A percentile compares a stretch with the other conserved stretches of the same genome.
These are phyloP conservation scores for Penicillium aurantiogriseum DNA, from an alignment of 2,329 filamentous ascomycete species.

Conservation along the genomic window DNA sequence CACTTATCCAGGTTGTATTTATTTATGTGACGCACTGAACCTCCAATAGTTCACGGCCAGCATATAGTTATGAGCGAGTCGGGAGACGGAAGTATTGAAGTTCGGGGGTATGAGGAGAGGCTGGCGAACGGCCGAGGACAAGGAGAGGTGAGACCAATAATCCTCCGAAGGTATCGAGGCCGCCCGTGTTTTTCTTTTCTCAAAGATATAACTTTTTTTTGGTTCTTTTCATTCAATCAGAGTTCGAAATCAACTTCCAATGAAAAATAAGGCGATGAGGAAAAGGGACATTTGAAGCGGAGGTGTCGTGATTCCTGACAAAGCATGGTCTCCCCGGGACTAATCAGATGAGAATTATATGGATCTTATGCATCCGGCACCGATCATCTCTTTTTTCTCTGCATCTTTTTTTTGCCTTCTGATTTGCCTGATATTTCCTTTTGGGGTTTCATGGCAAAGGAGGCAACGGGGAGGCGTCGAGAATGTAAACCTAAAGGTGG, in stretches of 20 bases:
- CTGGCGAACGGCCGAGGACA: slow-evolving; percentile 15
- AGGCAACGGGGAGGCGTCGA: slow-evolving; percentile 11
- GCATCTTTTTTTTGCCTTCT: background rate
- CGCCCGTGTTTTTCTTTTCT: background rate
- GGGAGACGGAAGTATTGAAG: slow-evolving; percentile 1
- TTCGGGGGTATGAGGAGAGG: slow-evolving; percentile 2
- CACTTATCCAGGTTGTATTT: background rate
- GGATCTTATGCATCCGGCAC: slow-evolving; percentile 8
- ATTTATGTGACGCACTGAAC: background rate
- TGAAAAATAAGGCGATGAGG: slow-evolving; percentile 11
- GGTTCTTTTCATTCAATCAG: background rate
- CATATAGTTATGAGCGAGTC: slow-evolving; percentile 1
- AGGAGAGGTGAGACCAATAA: slow-evolving; percentile 9
- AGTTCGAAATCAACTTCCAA: slow-evolving; percentile 1
- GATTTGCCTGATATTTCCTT: background rate
- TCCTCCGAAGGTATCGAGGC: slow-evolving; percentile 3
- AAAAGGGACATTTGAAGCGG: slow-evolving; percentile 24
- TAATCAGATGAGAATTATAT: slow-evolving; percentile 15
- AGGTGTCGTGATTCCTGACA: slow-evolving; percentile 30
- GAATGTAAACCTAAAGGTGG: background rate
- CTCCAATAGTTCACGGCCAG: background rate
- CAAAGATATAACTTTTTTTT: background rate
- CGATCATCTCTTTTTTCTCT: slow-evolving; percentile 4
- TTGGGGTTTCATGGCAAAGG: slow-evolving; percentile 6
- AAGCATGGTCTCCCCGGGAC: slow-evolving; percentile 25